Base-by-base conservation (phyloP, 1,139 yeast species). In the Lodderomyces orthopsilosis region DNA sequence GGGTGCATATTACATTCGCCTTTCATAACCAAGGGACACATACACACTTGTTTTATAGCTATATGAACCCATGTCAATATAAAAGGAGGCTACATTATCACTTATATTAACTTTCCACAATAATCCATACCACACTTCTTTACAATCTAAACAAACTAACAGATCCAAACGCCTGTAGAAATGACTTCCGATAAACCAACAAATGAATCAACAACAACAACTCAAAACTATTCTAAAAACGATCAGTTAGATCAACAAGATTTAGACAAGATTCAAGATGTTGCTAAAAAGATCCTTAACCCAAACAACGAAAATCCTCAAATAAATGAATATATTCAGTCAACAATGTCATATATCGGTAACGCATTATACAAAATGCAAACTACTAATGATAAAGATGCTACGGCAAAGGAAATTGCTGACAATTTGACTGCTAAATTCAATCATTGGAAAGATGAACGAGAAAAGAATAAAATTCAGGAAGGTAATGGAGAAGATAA, bases 321-420 rank as follows among this genome's bases (percentile, higher is more conserved):
- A 37, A 52, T 62, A 26, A 65, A 62, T 40, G 59, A 57, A 35
- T 46, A 43, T 19, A 59, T 71, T 41, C 57, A 61, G 40, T 54
- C 53, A 34, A 55, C 70, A 3, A 59, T 64, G 46, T 50, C 54
- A 30, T 70, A 70, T 48, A 54, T 71, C 23, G 58, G 55, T 48
- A 49, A 51, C 1, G 61, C 61, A 10, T 51, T 65, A 45, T 43
- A 58, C 39, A 65, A 65, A 44, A 63, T 71, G 69, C 52, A 62
- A 19, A 54, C 57, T 1, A 50, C 69, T 8, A 54, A 56, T 15
- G 66, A 70, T 46, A 62, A 56, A 38, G 69, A 70, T 19, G 60
- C 58, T 21, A 60, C 74, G 0, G 65, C 74, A 5, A 53, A 65
- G 38, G 74, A 68, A 38, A 65, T 72, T 27, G 73, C 75, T 3